Base-by-base conservation (phyloP, 2,329 filamentous ascomycete species). In the Orbilia quercus region DNA sequence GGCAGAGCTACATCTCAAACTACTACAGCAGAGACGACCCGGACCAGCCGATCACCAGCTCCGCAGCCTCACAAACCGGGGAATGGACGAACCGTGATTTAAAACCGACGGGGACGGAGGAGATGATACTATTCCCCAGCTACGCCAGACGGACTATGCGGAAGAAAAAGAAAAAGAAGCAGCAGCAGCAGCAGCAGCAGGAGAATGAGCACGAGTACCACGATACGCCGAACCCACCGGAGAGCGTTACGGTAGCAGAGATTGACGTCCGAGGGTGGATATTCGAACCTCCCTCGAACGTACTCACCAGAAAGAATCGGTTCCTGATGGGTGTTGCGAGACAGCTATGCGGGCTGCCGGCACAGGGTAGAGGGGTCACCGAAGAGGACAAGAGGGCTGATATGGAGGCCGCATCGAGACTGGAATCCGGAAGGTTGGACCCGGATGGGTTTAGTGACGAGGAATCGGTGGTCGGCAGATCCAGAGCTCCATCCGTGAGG, bases 261-360 rank as follows among this genome's bases (percentile, higher is more conserved):
- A 91, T 98, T 4, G 94, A 99, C 80, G 91, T 99, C 22, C 86
- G 94, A 76, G 95, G 95, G 12, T 99, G 96, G 95, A 87, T 98
- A 57, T 99, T 96, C 80, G 88, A 88, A 40, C 94, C 94, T 16
- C 91, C 94, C 78, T 76, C 76, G n/a, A 86, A 85, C 76, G 92
- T 91, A 2, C 88, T 97, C 86, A 94, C 87, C 23, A 86, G 93
- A 76, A 92, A 92, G 78, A 96, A 97, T 78, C 87, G 95, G 38
- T 84, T 98, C 73, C 84, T 97, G 77, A 88, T 99, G 60, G 91
- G 93, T 0, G 84, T 98, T 22, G 94, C 94, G 12, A 86, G 93
- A 59, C 90, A 95, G 78, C 82, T 99, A 44, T 96, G 92, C 77
- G 95, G 95, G 0, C 88, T 99, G 36, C 90, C 92, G 28, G 86